Percentiles rank a stretch among this genome's conserved stretches.
phyloP scores from a whole-genome alignment of 2,329 filamentous ascomycete genomes.

The Trichoderma afroharzianum region DNA sequence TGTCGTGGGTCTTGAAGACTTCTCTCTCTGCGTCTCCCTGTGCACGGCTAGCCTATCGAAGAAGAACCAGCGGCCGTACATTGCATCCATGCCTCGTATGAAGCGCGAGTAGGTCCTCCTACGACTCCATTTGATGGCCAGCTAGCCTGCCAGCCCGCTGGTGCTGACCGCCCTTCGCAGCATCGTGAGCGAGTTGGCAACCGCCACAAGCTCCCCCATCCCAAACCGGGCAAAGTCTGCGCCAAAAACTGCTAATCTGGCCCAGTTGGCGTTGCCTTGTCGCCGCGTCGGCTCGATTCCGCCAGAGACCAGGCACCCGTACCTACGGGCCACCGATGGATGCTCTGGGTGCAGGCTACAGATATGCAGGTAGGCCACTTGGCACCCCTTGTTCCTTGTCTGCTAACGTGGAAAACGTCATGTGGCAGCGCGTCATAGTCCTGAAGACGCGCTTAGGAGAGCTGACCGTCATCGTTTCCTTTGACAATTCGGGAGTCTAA shows the following conservation, averaged over 20 bases:
- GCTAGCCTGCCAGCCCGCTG: slow-evolving; percentile 8
- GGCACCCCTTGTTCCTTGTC: slow-evolving; percentile 18
- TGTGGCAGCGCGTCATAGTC: slow-evolving; percentile 17
- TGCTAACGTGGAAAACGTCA: slow-evolving; percentile 17
- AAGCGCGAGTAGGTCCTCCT: background rate
- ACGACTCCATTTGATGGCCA: background rate
- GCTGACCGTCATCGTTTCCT: slow-evolving; percentile 3
- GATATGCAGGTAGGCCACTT: slow-evolving; percentile 16
- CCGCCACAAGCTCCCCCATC: slow-evolving; percentile 12
- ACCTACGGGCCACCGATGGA: slow-evolving; percentile 4
- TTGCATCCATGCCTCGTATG: slow-evolving; percentile 1
- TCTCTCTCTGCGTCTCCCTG: background rate
- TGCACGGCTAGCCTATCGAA: background rate
- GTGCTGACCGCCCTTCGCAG: slow-evolving; percentile 19
- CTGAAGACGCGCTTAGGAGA: slow-evolving; percentile 7
- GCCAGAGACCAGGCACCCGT: slow-evolving; percentile 18
- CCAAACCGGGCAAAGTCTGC: slow-evolving; percentile 8
- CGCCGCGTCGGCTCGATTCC: slow-evolving; percentile 19
- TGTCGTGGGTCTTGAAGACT: background rate
- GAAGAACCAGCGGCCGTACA: background rate
- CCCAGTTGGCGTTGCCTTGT: slow-evolving; percentile 16
- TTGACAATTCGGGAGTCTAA: background rate
- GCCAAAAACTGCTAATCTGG: slow-evolving; percentile 11
- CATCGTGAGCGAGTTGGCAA: slow-evolving; percentile 14
- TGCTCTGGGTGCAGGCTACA: slow-evolving; percentile 12